Evolutionary conservation across 169 alveolate genomes (phyloP), one percentile per base, ranked within the genome.

Genomic region (Cryptosporidium baileyi): DNA sequence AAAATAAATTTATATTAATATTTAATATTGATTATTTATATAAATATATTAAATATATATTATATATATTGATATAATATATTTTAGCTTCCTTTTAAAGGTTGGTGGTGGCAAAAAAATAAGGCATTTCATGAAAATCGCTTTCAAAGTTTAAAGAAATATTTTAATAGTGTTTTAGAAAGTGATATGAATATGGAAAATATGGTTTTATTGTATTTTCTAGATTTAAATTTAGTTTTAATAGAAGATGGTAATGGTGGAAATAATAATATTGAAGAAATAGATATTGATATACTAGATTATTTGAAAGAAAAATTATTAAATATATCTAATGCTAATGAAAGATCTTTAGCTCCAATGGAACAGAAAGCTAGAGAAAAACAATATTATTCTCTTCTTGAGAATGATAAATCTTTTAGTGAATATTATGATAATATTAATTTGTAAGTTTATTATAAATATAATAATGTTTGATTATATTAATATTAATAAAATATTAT

Each of bases 31-130:
- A n/a, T n/a, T n/a, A n/a, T n/a, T n/a, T n/a, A n/a, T n/a, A n/a
- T n/a, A n/a, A n/a, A n/a, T n/a, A n/a, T n/a, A n/a, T n/a, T n/a
- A n/a, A n/a, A n/a, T n/a, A n/a, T n/a, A n/a, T n/a, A n/a, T n/a
- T n/a, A n/a, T n/a, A n/a, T n/a, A n/a, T n/a, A n/a, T n/a, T n/a
- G n/a, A n/a, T n/a, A n/a, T n/a, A n/a, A n/a, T n/a, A n/a, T n/a
- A n/a, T 57, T 57, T 57, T 17, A 57, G 63, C 63, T 57, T 57
- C 85, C 85, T 9, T 26, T 26, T 32, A 57, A 36, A 54, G 85
- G 85, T 26, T 74, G 85, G 85, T 74, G 85, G 85, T 74, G 85
- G 85, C 85, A 74, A 17, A 51, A 54, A 34, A 74, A 54, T 41
- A 57, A 40, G 34, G 59, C 30, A 38, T 74, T 74, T 34, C 49